These are phyloP conservation scores for Eutypa lata DNA, from an alignment of 2,329 filamentous ascomycete genomes.

Conservation along the genomic window DNA sequence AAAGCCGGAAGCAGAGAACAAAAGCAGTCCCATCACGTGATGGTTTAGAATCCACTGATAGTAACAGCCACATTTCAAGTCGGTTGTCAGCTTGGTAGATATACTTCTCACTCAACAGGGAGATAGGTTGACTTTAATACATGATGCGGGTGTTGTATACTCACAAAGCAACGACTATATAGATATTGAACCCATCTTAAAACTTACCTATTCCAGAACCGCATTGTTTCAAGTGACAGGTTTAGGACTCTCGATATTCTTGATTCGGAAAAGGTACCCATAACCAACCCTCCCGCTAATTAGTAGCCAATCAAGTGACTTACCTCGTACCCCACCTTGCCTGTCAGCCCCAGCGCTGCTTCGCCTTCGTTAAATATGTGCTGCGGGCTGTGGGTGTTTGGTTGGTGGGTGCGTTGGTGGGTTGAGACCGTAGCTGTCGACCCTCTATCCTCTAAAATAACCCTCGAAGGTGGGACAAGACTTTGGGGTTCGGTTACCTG, in stretches of 20 bases:
- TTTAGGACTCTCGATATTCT: no score
- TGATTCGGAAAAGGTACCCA: no score
- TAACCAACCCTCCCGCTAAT: not conserved
- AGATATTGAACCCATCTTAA: no score
- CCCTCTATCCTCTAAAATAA: not conserved
- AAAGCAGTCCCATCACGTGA: not conserved
- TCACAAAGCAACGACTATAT: no score
- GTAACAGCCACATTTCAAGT: not conserved
- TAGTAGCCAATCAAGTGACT: not conserved
- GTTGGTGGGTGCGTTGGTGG: not conserved
- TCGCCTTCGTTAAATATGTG: no score
- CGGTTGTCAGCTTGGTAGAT: no score
- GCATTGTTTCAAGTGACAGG: no score
- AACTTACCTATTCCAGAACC: no score
- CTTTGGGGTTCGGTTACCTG: not conserved
- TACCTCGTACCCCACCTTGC: not conserved
- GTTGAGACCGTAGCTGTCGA: no score
- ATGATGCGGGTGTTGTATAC: no score
- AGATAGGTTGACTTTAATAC: no score
- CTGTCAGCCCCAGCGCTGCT: not conserved
- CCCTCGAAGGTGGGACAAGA: not conserved
- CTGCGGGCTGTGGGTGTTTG: not conserved
- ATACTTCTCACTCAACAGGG: no score
- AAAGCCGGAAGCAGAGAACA: not conserved
- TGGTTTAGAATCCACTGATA: not conserved